These are phyloP conservation scores for Lavandula angustifolia DNA, from an alignment of 257 asterid species.

Conservation along the genomic window DNA sequence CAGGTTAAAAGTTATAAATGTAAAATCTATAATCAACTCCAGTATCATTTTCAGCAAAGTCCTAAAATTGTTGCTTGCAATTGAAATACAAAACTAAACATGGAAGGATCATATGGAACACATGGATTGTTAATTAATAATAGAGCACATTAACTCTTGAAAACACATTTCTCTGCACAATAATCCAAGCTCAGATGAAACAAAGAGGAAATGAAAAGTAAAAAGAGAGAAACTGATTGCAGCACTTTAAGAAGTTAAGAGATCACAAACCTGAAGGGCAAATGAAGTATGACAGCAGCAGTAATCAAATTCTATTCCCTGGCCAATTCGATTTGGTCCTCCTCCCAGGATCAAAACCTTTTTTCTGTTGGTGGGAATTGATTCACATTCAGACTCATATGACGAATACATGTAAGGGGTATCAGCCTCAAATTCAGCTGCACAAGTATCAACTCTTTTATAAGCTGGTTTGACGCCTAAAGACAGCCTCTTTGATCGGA, in stretches of 20 bases:
- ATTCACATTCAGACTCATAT: slow-evolving; percentile 88
- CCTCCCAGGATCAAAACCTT: slow-evolving; percentile 96
- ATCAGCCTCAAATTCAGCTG: slow-evolving; percentile 97
- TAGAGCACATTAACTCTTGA: not conserved
- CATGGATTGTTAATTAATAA: slow-evolving; percentile 10
- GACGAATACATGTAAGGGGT: slow-evolving; percentile 97
- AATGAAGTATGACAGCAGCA: slow-evolving; percentile 98
- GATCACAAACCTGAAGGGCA: slow-evolving; percentile 80
- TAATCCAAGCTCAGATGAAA: not conserved
- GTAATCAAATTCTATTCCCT: slow-evolving; percentile 97
- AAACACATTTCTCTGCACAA: slow-evolving; percentile 4
- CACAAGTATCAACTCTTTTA: slow-evolving; percentile 97
- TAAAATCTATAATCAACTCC: too few species aligned
- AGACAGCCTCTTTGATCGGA: slow-evolving; percentile 63
- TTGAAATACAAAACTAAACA: not conserved
- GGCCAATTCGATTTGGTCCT: slow-evolving; percentile 98
- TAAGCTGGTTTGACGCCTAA: slow-evolving; percentile 31
- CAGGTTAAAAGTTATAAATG: too few species aligned
- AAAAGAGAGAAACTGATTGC: not conserved
- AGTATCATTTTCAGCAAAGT: too few species aligned
- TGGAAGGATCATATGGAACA: not conserved
- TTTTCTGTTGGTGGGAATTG: slow-evolving; percentile 71
- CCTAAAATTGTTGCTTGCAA: slow-evolving; percentile 7
- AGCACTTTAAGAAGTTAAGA: not conserved
- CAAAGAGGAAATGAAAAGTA: not conserved